A percentile compares a stretch with the other conserved stretches of the same genome.
phyloP scores from a whole-genome alignment of 106 monocot species.

The Dendrobium nobile region DNA sequence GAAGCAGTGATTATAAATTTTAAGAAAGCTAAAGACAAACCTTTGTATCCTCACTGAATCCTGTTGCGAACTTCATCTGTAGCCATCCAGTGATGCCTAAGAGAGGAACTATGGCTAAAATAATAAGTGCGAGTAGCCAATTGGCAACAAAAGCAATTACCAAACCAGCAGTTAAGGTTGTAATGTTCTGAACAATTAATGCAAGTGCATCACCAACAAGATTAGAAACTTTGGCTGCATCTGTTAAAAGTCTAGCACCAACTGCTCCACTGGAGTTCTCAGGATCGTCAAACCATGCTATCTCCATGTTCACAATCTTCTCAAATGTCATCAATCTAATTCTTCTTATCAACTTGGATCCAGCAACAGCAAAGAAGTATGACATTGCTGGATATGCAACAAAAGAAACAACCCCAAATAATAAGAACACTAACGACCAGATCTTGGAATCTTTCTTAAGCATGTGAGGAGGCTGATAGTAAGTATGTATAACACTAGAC shows the following conservation, averaged over 20 bases:
- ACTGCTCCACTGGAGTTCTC: conserved; percentile 35
- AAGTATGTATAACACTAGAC: conserved; percentile 14
- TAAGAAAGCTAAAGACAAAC: conserved; percentile 2
- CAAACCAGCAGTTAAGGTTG: conserved; percentile 27
- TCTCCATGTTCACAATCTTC: conserved; percentile 21
- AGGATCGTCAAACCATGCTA: conserved; percentile 19
- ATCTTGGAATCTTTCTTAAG: conserved; percentile 24
- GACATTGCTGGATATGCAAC: conserved; percentile 18
- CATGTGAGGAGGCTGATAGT: conserved; percentile 22
- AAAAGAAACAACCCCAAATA: conserved; percentile 19
- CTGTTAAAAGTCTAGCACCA: conserved; percentile 31
- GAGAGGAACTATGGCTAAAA: conserved; percentile 28
- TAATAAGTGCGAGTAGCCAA: conserved; percentile 24
- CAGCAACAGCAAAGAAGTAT: conserved; percentile 35
- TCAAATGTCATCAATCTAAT: conserved; percentile 33
- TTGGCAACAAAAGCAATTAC: conserved; percentile 26
- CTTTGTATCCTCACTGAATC: conserved; percentile 29
- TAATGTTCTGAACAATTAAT: conserved; percentile 18
- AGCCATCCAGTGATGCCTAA: conserved; percentile 29
- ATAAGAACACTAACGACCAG: conserved; percentile 20
- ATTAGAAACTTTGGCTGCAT: conserved; percentile 25
- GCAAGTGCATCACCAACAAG: conserved; percentile 35
- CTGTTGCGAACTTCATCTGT: conserved; percentile 30
- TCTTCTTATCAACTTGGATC: conserved; percentile 26
- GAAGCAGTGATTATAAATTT: too few relatives aligned